Percentiles rank a stretch among this genome's conserved stretches.
phyloP scores from a whole-genome alignment of 1,139 yeast species.

The Pneumocystis canis region DNA sequence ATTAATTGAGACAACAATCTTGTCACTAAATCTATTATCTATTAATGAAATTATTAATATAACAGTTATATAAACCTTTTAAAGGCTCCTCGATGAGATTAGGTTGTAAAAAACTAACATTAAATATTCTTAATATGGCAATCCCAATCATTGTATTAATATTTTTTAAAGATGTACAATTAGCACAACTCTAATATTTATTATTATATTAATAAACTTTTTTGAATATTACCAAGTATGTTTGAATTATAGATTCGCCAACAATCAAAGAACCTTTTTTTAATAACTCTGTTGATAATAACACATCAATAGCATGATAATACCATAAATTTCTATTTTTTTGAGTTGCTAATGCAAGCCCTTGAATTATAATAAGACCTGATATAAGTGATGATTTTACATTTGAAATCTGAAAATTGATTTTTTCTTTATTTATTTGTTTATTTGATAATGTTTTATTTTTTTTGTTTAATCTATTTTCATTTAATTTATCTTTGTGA shows the following conservation, averaged over 20 bases:
- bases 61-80: constrained; percentile 31
- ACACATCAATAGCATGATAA: constrained; percentile 40
- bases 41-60: neutral
- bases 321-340: constrained; percentile 66
- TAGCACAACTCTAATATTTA: constrained; percentile 23
- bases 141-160: constrained; percentile 31
- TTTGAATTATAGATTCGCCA: neutral
- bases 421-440: constrained; percentile 41
- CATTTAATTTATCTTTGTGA: constrained; percentile 63
- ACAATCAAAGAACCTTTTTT: constrained; percentile 17
- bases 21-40: neutral
- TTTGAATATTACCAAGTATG: constrained; percentile 5
- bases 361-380: constrained; percentile 39
- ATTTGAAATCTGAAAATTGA: constrained; percentile 35
- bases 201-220: constrained; percentile 18
- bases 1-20: constrained; percentile 63
- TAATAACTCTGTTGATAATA: constrained; percentile 28
- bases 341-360: constrained; percentile 35
- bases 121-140: constrained; percentile 35
- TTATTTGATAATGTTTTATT: constrained; percentile 71
- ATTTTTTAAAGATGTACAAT: constrained; percentile 22
- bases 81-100: constrained; percentile 38
- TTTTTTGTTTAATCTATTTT: constrained; percentile 33
- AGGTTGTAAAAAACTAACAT: constrained; percentile 37
- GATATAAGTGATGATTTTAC: constrained; percentile 32